phyloP scores from a whole-genome alignment of 352 stramenopile genomes.

The Phytophthora constricta region DNA sequence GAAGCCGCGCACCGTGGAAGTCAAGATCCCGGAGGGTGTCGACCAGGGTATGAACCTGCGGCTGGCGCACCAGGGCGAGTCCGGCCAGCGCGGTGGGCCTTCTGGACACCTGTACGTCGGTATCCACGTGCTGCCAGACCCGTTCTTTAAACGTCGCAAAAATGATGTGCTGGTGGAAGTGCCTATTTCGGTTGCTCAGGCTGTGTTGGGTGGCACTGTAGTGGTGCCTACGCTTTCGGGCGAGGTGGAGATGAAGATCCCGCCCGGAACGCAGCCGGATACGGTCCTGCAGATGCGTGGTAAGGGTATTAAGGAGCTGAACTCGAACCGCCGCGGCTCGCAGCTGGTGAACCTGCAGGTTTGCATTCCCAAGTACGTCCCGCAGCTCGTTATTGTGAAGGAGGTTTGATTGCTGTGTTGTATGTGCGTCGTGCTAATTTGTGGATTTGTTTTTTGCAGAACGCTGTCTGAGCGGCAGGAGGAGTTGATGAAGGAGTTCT shows the following conservation, averaged over 20 bases:
- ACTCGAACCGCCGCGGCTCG: slow-evolving; percentile 92
- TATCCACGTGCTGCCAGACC: slow-evolving; percentile 93
- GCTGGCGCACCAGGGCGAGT: slow-evolving; percentile 92
- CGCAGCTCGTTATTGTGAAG: not conserved
- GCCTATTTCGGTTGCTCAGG: slow-evolving; percentile 93
- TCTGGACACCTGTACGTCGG: slow-evolving; percentile 95
- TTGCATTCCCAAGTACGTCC: slow-evolving; percentile 92
- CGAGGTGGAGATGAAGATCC: slow-evolving; percentile 97
- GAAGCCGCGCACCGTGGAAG: slow-evolving; percentile 93
- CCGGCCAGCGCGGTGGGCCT: slow-evolving; percentile 83
- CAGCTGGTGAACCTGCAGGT: slow-evolving; percentile 98
- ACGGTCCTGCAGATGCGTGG: slow-evolving; percentile 96
- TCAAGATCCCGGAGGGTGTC: slow-evolving; percentile 95
- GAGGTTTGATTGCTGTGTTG: not conserved
- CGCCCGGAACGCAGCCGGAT: slow-evolving; percentile 95
- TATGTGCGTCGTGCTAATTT: not conserved
- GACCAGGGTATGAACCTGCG: slow-evolving; percentile 97
- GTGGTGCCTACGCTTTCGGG: slow-evolving; percentile 97
- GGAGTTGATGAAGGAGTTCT: slow-evolving; percentile 96
- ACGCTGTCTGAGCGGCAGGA: slow-evolving; percentile 94
- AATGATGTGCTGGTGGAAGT: slow-evolving; percentile 95
- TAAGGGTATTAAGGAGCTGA: slow-evolving; percentile 96
- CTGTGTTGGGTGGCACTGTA: slow-evolving; percentile 93
- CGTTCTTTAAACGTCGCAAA: slow-evolving; percentile 97
- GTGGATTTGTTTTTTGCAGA: slow-evolving; percentile 37